Evolutionary conservation across 192 early-diverging fungal genomes (phyloP), one percentile per base, ranked within the genome.

Genomic region (Phycomyces blakesleeanus): DNA sequence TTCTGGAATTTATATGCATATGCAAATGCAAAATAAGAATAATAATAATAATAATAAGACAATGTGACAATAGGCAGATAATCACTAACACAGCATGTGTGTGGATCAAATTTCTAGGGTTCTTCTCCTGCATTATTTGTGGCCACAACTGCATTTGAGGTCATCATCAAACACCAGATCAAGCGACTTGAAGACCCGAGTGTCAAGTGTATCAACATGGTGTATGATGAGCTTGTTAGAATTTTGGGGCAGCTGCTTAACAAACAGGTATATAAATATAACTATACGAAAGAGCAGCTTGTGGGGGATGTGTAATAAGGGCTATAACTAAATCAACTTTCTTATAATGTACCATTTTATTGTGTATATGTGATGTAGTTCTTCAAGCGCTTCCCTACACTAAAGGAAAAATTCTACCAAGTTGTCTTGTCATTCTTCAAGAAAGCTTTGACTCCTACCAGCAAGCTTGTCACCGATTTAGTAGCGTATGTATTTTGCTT

Each of bases 161-260:
- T 95, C 21, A 91, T 99, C 41, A 91, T 99, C 67, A 98, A 95
- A 78, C 91, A 99, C 79, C 98, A 99, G 80, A 98, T 99, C 76
- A 93, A 91, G 71, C 88, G 98, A 3, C 78, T 99, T 18, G 98
- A 99, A 76, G 96, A 98, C 34, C 98, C 98, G 24, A 90, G 92
- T 67, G 78, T 99, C 65, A 96, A 95, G 74, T 98, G 96, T 68
- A 90, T 91, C 27, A 80, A 85, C 37, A 89, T 99, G 85, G 90
- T 96, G 10, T 99, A 98, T 79, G 98, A 99, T 67, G 98, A 99
- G 76, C 79, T 99, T 34, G 91, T 95, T 22, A 87, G 96, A 59
- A 99, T 99, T 55, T 76, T 99, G 58, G 87, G 91, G 67, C 88
- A 92, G 73, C 78, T 98, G 59, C 81, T 99, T 57, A 85, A 87